Evolutionary conservation across 2,329 filamentous ascomycete genomes (phyloP), one percentile per base, ranked within the genome.

Genomic region (Plectosphaerella cucumerina): DNA sequence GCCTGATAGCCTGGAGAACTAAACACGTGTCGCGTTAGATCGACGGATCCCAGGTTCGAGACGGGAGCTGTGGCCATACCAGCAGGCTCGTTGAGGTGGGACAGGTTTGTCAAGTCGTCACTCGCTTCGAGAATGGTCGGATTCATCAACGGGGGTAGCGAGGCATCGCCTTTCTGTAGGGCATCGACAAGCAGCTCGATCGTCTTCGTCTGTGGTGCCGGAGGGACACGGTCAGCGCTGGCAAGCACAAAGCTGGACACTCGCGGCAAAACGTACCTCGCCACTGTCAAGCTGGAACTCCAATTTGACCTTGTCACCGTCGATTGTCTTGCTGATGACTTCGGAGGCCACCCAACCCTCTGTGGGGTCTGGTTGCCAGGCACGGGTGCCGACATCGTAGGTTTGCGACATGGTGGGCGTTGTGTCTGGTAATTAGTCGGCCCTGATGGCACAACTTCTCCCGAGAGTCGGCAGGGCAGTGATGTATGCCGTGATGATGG

Each of bases 271-370:
- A 37, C 66, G 56, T 65, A 97, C 93, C 84, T 96, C 90, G 72
- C 91, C 94, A 82, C 91, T 96, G 62, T 91, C 90, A 59, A 97
- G 80, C 71, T 85, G 81, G 73, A 99, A 97, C 62, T 91, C 81
- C 62, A 99, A 81, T 67, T 81, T 87, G 65, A 93, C 88, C 69
- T 96, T 97, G 65, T 90, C 82, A 56, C 91, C 94, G 66, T 94
- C 80, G 59, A 90, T 76, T 51, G 82, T 80, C 79, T 94, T 97
- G 72, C 89, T 87, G 68, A 87, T 80, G 62, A 99, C 88, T 79
- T 97, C 92, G 44, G 94, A 97, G 67, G 92, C 89, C 70, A 99
- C 85, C 93, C 94, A 99, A 74, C 94, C 94, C 73, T 99, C 93
- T 55, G 89, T 89, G 69, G 84, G 77, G 77, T 99, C 94, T 63